Base-by-base conservation (phyloP, 208 protist genomes). In the Trypanosoma lewisi region DNA sequence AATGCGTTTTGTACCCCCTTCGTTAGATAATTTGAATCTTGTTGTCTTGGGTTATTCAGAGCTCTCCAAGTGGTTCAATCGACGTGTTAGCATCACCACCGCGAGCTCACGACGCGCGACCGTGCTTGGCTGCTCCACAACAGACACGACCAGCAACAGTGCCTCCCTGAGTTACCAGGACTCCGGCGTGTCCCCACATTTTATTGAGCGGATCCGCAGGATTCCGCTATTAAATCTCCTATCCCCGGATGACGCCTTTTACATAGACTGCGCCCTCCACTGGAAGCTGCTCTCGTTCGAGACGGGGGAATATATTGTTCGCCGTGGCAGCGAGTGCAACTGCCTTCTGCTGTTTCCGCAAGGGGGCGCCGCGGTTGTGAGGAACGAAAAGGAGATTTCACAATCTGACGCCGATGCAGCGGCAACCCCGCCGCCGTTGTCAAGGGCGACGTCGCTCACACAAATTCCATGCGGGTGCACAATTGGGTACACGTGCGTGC, bases 401-500 rank as follows among this genome's bases (percentile, higher is more conserved):
- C 48, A 50, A 21, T 50, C 41, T 3, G 45, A 3, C 1, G 34
- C 17, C 33, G n/a, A 44, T 11, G 23, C 12, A 11, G 19, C 21
- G 9, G 36, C 7, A 7, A 14, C 36, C 36, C 14, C 14, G 36
- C 36, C 7, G 36, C 9, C 9, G 36, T 41, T 41, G 36, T 41
- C 14, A 14, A 41, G n/a, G n/a, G n/a, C n/a, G n/a, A n/a, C n/a
- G n/a, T 44, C 14, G 39, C 11, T 17, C 39, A 5, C 30, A n/a
- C n/a, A n/a, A n/a, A n/a, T n/a, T n/a, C 87, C 87, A 8, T 21
- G 37, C 0, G 83, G 81, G 2, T 80, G 81, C 47, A 77, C 73
- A 2, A 62, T 89, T n/a, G 87, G 87, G 39, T 94, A 89, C 73
- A 91, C 83, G 23, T 94, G 87, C 52, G 72, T 87, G 5, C 79